Evolutionary conservation across 108 stramenopile genomes (phyloP).

Genomic region (Fistulifera solaris): DNA sequence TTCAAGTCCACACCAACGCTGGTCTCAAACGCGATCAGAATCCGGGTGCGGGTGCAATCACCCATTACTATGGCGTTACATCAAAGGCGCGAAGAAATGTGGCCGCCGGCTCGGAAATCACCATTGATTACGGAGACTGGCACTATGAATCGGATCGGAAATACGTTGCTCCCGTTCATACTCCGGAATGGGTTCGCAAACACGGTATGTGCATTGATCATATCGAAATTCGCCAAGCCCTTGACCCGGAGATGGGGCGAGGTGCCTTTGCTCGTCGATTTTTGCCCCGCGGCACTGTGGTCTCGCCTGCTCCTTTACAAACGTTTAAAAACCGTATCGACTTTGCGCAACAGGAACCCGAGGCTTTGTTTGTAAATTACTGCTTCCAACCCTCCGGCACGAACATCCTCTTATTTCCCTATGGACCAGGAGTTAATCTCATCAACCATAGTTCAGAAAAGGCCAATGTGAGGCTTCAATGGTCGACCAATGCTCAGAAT

Average conservation of each 20-base stretch:
- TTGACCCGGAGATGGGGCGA: slow-evolving; percentile 7
- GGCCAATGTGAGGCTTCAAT: slow-evolving; percentile 47
- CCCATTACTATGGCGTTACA: slow-evolving; percentile 27
- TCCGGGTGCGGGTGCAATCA: slow-evolving; percentile 40
- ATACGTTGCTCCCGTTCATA: neutral
- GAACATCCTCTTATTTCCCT: slow-evolving; percentile 19
- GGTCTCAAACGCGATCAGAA: slow-evolving; percentile 27
- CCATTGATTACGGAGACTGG: slow-evolving; percentile 4
- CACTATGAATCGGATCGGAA: neutral
- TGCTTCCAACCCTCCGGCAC: slow-evolving; percentile 23
- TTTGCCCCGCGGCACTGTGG: slow-evolving; percentile 13
- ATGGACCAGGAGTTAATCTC: slow-evolving; percentile 18
- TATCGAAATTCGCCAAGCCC: slow-evolving; percentile 13
- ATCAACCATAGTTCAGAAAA: slow-evolving; percentile 25
- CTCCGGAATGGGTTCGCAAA: slow-evolving; percentile 16
- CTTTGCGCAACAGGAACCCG: neutral
- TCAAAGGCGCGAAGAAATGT: neutral
- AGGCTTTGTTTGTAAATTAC: slow-evolving; percentile 28
- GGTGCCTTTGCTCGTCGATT: slow-evolving; percentile 25
- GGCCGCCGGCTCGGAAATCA: slow-evolving; percentile 5
- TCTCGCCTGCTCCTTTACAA: slow-evolving; percentile 27
- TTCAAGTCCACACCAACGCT: slow-evolving; percentile 14
- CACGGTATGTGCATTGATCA: slow-evolving; percentile 35
- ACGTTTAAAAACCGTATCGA: neutral
- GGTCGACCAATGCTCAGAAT: slow-evolving; percentile 20